phyloP scores from a whole-genome alignment of 257 asterid species.

The Fraxinus pennsylvanica region DNA sequence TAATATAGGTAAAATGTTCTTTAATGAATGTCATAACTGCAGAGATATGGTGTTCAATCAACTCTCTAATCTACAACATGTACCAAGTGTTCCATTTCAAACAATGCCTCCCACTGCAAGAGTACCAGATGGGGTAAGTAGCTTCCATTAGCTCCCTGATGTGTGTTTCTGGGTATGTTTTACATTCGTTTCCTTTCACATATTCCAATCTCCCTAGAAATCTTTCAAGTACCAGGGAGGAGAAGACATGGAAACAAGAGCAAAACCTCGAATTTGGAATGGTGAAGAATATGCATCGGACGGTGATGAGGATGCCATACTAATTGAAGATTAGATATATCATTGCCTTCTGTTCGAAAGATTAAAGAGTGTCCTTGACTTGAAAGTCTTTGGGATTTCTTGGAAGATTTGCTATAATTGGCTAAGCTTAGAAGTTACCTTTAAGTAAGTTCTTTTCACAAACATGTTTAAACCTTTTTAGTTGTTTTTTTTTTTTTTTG shows the following conservation, averaged over 20 bases:
- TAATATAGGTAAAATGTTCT: background rate
- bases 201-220: slow-evolving; percentile 23
- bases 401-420: background rate
- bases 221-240: slow-evolving; percentile 49
- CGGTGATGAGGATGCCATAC: slow-evolving; percentile 58
- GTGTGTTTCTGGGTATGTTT: background rate
- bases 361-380: slow-evolving; percentile 37
- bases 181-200: slow-evolving; percentile 10
- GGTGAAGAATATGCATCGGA: slow-evolving; percentile 75
- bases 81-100: slow-evolving; percentile 83
- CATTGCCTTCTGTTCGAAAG: slow-evolving; percentile 13
- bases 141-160: background rate
- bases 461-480: background rate
- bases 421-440: background rate
- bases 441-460: background rate
- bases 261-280: slow-evolving; percentile 83
- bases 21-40: slow-evolving; percentile 35
- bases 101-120: slow-evolving; percentile 58
- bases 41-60: slow-evolving; percentile 79
- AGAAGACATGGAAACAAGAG: slow-evolving; percentile 70
- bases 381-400: background rate
- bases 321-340: slow-evolving; percentile 42
- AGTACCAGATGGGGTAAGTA: slow-evolving; percentile 76
- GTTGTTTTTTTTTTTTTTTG: too few relatives aligned
- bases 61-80: slow-evolving; percentile 69